A percentile compares a stretch with the other conserved stretches of the same genome.
Conservation (phyloP, 1,284 basidiomycete genomes). For the Boletus nobilissimus region DNA sequence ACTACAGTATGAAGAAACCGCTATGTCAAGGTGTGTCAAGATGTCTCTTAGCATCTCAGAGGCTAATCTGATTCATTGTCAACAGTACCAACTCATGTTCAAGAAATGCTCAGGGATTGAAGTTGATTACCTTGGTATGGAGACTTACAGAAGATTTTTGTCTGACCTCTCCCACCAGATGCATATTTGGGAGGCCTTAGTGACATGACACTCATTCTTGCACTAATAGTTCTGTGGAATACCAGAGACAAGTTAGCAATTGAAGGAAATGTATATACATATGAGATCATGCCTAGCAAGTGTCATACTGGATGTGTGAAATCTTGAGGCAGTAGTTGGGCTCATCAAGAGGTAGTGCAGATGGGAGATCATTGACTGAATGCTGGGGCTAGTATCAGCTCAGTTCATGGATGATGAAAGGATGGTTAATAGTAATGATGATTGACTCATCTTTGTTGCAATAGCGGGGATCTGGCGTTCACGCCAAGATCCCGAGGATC, state of each 20-base stretch:
- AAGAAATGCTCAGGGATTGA: not conserved
- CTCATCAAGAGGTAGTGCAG: not conserved
- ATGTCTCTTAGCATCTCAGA: too few relatives aligned
- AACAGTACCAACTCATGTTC: not conserved
- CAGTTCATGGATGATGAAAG: not conserved
- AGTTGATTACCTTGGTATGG: not conserved
- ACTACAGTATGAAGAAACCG: not conserved
- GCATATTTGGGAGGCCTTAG: not conserved
- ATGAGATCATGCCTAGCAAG: not conserved
- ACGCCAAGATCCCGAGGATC: too few relatives aligned
- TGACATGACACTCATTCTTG: not conserved
- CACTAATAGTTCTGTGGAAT: not conserved
- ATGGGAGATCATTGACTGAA: not conserved
- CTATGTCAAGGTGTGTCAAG: not conserved
- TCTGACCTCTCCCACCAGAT: not conserved
- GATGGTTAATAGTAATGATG: too few relatives aligned
- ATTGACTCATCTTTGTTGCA: too few relatives aligned
- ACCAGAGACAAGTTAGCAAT: not conserved
- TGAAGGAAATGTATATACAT: not conserved
- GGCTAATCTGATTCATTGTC: not conserved
- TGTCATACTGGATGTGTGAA: not conserved
- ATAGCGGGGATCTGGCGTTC: too few relatives aligned
- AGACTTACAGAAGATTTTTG: not conserved
- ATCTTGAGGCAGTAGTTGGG: too few relatives aligned
- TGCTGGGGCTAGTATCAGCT: not conserved